These are phyloP conservation scores for Pelargonium nanum DNA, from an alignment of 345 rosid species.

Conservation along the genomic window DNA sequence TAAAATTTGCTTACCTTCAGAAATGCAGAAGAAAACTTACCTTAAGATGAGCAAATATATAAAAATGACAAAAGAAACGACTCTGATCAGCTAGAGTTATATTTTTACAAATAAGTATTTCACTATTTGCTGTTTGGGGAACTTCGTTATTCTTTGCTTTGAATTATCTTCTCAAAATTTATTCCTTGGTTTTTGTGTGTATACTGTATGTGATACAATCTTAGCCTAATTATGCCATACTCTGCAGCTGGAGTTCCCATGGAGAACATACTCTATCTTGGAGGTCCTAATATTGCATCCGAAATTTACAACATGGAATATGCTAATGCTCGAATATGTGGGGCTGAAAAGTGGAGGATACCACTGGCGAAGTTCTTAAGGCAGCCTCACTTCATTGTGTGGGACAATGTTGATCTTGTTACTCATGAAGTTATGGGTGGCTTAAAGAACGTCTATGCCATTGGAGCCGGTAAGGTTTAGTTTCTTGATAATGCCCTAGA, in stretches of 20 bases:
- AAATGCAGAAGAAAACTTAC: too few species aligned
- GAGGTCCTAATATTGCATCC: constrained; percentile 96
- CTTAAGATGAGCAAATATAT: too few species aligned
- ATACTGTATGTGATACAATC: too few species aligned
- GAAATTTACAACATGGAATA: constrained; percentile 90
- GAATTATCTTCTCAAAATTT: too few species aligned
- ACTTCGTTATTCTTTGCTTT: too few species aligned
- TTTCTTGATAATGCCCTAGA: constrained; percentile 1
- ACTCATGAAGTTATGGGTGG: constrained; percentile 99
- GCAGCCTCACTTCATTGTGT: constrained; percentile 84
- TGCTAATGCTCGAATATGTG: constrained; percentile 97
- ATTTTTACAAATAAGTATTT: too few species aligned
- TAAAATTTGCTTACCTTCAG: too few species aligned
- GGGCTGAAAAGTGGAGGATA: constrained; percentile 91
- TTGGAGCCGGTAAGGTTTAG: constrained; percentile 77
- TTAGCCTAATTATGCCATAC: constrained; percentile 1
- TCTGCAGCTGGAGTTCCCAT: constrained; percentile 61
- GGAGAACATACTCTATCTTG: constrained; percentile 85
- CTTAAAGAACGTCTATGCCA: constrained; percentile 95
- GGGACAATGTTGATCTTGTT: constrained; percentile 95
- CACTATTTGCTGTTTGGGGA: too few species aligned
- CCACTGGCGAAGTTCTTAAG: constrained; percentile 77
- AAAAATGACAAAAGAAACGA: too few species aligned
- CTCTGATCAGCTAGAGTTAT: too few species aligned
- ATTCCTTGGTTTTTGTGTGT: too few species aligned